Evolutionary conservation across 495 filamentous ascomycete species (phyloP), one percentile per base, ranked within the genome.

Genomic region (Daldinia vernicosa): DNA sequence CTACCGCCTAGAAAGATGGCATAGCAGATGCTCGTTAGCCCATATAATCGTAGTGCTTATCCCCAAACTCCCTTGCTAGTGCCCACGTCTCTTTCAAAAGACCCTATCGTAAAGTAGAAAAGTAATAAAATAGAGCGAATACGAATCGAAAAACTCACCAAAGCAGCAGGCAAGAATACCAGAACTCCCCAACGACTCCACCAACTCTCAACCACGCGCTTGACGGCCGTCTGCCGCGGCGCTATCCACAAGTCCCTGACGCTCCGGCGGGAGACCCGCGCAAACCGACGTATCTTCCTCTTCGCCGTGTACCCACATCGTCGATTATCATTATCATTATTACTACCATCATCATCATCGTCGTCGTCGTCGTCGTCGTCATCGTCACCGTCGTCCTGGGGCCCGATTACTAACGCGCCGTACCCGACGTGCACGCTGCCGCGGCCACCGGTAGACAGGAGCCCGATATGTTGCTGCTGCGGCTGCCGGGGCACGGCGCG

Each of bases 171-270:
- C 53, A 89, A 65, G 32, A 88, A 72, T 22, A 88, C 83, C 72
- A 90, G 70, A 32, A 88, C 74, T 0, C 78, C 79, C 83, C 86
- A 87, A 45, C 88, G 80, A 53, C 77, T 81, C 83, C 84, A 90
- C 88, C 88, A 90, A 32, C 69, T 77, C 58, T 84, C 83, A 17
- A 89, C 85, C 26, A 87, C 75, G 60, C 77, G 80, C 63, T 75
- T 81, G n/a, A 89, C 86, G 32, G 80, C 82, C 17, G 74, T 63
- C 39, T 84, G 82, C 75, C 84, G 81, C 40, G 88, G 88, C 58
- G 85, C 80, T 32, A 90, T 78, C 80, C 86, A 86, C 6, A 85
- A 76, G 71, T 89, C 80, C 63, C 81, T 81, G 17, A 86, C 75
- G 63, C 62, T 82, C 52, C 85, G 82, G 30, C 76, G 69, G 27